Evolutionary conservation across 768 basidiomycete species (phyloP).

Genomic region (Galerina sulciceps): DNA sequence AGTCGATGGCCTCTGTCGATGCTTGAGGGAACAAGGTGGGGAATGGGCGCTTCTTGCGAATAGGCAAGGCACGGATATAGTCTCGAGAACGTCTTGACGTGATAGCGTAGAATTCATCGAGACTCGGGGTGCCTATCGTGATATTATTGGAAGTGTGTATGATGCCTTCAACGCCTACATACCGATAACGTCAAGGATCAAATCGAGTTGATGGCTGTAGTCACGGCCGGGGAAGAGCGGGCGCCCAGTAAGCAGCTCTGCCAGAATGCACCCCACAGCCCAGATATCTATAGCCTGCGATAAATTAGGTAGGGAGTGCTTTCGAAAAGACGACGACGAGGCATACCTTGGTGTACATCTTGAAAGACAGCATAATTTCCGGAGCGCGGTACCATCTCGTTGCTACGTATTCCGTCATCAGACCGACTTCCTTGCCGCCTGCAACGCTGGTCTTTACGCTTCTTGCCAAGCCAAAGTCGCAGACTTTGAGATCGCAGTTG

Average conservation of each 20-base stretch:
- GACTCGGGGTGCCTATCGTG: constrained; percentile 69
- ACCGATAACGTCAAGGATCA: constrained; percentile 90
- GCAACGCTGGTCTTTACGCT: constrained; percentile 60
- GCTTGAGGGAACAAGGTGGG: constrained; percentile 78
- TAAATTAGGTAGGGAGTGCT: constrained; percentile 2
- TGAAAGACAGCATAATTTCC: constrained; percentile 95
- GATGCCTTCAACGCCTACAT: constrained; percentile 6
- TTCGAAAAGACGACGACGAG: constrained; percentile 9
- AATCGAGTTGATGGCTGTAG: constrained; percentile 86
- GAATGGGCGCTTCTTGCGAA: constrained; percentile 77
- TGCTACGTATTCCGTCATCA: constrained; percentile 88
- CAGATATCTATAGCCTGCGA: constrained; percentile 67
- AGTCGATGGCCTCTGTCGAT: constrained; percentile 72
- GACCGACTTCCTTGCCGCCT: constrained; percentile 63
- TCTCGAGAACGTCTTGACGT: constrained; percentile 84
- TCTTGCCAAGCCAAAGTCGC: constrained; percentile 87
- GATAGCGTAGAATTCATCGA: constrained; percentile 92
- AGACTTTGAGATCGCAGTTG: constrained; percentile 88
- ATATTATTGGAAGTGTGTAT: background rate
- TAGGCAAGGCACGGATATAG: constrained; percentile 86
- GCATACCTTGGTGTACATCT: constrained; percentile 77
- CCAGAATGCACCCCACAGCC: constrained; percentile 78
- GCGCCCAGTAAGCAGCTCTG: constrained; percentile 80
- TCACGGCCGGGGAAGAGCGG: constrained; percentile 89
- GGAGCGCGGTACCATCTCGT: constrained; percentile 94